Conservation (phyloP, 148 eudicot species). For the Amaranthus palmeri region DNA sequence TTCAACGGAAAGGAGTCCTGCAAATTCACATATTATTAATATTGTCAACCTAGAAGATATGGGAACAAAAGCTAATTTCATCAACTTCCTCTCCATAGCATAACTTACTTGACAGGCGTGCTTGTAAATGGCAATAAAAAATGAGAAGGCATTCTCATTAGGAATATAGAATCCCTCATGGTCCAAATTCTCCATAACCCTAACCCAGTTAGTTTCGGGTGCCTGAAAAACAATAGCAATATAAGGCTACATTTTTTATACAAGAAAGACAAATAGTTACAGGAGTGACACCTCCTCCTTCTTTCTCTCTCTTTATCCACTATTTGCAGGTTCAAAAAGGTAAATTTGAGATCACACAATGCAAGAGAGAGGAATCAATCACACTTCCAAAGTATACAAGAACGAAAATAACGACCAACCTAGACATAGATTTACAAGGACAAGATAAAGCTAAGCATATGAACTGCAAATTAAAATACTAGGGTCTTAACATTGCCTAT, state of each 20-base stretch:
- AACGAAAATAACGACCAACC: not conserved
- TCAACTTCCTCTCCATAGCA: not conserved
- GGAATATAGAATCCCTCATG: conserved; percentile 90
- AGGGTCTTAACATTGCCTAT: not conserved
- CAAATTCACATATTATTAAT: conserved; percentile 12
- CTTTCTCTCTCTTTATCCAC: no score
- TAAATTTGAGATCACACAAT: no score
- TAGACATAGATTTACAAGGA: not conserved
- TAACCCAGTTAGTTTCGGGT: conserved; percentile 76
- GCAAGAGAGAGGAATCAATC: no score
- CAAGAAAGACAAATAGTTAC: not conserved
- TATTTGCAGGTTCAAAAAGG: no score
- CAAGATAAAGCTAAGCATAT: not conserved
- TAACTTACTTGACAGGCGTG: conserved; percentile 57
- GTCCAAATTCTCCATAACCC: conserved; percentile 75
- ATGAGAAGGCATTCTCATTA: conserved; percentile 61
- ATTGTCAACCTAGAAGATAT: not conserved
- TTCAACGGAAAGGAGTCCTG: conserved; percentile 88
- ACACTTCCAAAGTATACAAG: no score
- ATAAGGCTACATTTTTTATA: not conserved
- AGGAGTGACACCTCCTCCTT: no score
- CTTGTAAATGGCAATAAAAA: conserved; percentile 72
- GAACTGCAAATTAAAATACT: not conserved
- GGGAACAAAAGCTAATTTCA: not conserved
- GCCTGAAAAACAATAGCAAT: conserved; percentile 39